Percentiles rank a stretch among this genome's conserved stretches.
phyloP scores from a whole-genome alignment of 225 moss, liverwort and hornwort genomes.

The Physcomitrellopsis africana region DNA sequence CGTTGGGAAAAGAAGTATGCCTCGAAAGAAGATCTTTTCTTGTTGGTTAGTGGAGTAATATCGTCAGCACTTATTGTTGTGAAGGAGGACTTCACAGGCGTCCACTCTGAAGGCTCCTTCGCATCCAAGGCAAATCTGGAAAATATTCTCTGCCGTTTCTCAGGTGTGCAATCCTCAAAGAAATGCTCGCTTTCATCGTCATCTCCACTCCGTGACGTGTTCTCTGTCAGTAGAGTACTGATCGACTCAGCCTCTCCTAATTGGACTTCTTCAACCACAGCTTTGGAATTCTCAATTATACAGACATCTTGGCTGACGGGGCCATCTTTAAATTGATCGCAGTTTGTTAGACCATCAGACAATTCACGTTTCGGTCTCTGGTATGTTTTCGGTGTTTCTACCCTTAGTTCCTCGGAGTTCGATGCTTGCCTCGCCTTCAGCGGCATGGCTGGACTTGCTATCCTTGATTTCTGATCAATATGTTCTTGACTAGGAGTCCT shows the following conservation, averaged over 20 bases:
- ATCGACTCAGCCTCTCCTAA: constrained; percentile 55
- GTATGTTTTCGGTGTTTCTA: constrained; percentile 34
- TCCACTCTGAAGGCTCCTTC: constrained; percentile 66
- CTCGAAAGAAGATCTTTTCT: constrained; percentile 53
- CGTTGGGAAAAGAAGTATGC: constrained; percentile 24
- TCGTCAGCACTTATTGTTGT: constrained; percentile 65
- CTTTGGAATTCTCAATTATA: constrained; percentile 34
- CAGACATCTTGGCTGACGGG: constrained; percentile 39
- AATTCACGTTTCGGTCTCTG: constrained; percentile 27
- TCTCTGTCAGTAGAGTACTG: constrained; percentile 55
- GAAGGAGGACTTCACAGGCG: constrained; percentile 88
- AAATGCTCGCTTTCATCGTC: constrained; percentile 56
- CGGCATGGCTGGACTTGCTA: constrained; percentile 35
- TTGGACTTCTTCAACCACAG: constrained; percentile 22
- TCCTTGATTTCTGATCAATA: constrained; percentile 33
- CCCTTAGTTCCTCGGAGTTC: constrained; percentile 29
- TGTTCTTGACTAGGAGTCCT: constrained; percentile 38
- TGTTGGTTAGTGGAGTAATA: constrained; percentile 70
- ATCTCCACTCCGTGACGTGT: constrained; percentile 47
- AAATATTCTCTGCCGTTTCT: constrained; percentile 61
- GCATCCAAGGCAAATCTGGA: constrained; percentile 54
- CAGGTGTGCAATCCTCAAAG: constrained; percentile 69
- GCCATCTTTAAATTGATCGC: constrained; percentile 11
- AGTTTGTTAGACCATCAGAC: constrained; percentile 30
- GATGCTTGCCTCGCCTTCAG: constrained; percentile 22